Conservation (phyloP, 257 asterid genomes). For the Rehmannia glutinosa region DNA sequence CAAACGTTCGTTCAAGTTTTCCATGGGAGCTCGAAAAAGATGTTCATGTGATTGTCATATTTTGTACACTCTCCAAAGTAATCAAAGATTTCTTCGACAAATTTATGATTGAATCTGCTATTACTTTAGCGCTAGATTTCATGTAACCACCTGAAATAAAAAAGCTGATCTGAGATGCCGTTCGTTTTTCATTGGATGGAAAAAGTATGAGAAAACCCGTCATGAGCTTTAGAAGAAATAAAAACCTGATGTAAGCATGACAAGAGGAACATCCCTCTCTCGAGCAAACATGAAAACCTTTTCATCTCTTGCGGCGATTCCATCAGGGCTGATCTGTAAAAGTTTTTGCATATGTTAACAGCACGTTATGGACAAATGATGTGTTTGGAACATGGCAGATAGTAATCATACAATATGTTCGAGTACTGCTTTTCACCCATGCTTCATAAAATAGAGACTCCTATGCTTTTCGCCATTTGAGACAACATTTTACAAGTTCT, state of each 20-base stretch:
- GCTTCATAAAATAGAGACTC: too few relatives aligned
- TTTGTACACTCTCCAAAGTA: constrained; percentile 32
- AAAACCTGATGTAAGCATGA: constrained; percentile 95
- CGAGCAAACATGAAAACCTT: constrained; percentile 77
- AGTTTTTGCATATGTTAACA: too few relatives aligned
- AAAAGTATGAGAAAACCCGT: not conserved
- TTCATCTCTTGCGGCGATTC: constrained; percentile 73
- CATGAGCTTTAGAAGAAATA: not conserved
- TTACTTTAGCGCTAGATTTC: constrained; percentile 90
- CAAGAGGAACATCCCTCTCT: constrained; percentile 59
- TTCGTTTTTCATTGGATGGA: not conserved
- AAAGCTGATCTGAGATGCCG: constrained; percentile 11
- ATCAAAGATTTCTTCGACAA: constrained; percentile 66
- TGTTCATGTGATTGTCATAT: constrained; percentile 15
- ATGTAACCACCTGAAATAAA: constrained; percentile 79
- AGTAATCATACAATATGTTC: too few relatives aligned
- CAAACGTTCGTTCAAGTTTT: not conserved
- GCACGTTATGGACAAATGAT: too few relatives aligned
- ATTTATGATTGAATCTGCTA: constrained; percentile 80
- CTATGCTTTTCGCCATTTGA: too few relatives aligned
- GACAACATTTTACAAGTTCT: too few relatives aligned
- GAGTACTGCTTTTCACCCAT: too few relatives aligned
- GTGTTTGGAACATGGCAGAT: too few relatives aligned
- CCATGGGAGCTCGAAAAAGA: not conserved
- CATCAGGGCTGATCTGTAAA: constrained; percentile 84